phyloP scores from a whole-genome alignment of 495 filamentous ascomycete species.

The Neohortaea acidophila region DNA sequence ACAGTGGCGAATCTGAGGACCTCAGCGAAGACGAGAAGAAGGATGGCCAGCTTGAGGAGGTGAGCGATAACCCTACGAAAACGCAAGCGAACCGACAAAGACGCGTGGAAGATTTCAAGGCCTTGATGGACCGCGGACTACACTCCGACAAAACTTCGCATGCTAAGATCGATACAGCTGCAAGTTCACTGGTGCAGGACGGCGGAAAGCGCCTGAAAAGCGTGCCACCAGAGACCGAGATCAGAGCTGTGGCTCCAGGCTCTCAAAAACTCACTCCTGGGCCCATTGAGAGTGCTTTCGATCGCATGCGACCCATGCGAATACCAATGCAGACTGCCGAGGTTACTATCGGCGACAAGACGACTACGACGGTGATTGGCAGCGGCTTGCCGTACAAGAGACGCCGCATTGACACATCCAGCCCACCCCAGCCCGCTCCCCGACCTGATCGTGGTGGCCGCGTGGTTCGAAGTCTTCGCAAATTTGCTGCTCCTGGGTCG shows the following conservation, averaged over 20 bases:
- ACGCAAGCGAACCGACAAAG: slow-evolving; percentile 6
- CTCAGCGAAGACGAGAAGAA: too few species aligned
- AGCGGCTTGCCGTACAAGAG: slow-evolving; percentile 31
- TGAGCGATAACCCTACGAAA: too few species aligned
- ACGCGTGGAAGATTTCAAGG: slow-evolving; percentile 29
- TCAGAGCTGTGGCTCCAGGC: slow-evolving; percentile 9
- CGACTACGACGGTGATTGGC: slow-evolving; percentile 49
- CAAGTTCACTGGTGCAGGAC: too few species aligned
- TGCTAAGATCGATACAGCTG: background rate
- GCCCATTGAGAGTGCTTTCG: slow-evolving; percentile 46
- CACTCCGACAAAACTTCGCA: background rate
- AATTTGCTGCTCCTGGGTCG: slow-evolving; percentile 59
- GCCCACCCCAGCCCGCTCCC: slow-evolving; percentile 12
- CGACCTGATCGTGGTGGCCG: slow-evolving; percentile 24
- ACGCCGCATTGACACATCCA: slow-evolving; percentile 22
- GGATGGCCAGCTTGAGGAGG: too few species aligned
- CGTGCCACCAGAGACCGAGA: slow-evolving; percentile 6
- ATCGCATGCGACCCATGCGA: slow-evolving; percentile 52
- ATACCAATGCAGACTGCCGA: slow-evolving; percentile 59
- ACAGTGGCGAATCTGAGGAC: too few species aligned
- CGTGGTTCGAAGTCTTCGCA: slow-evolving; percentile 52
- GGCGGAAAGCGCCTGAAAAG: background rate
- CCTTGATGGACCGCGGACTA: slow-evolving; percentile 22
- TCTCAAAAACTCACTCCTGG: slow-evolving; percentile 29
- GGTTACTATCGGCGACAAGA: slow-evolving; percentile 73